Evolutionary conservation across 768 basidiomycete species (phyloP), one percentile per base, ranked within the genome.

Genomic region (Termitomyces titanicus): DNA sequence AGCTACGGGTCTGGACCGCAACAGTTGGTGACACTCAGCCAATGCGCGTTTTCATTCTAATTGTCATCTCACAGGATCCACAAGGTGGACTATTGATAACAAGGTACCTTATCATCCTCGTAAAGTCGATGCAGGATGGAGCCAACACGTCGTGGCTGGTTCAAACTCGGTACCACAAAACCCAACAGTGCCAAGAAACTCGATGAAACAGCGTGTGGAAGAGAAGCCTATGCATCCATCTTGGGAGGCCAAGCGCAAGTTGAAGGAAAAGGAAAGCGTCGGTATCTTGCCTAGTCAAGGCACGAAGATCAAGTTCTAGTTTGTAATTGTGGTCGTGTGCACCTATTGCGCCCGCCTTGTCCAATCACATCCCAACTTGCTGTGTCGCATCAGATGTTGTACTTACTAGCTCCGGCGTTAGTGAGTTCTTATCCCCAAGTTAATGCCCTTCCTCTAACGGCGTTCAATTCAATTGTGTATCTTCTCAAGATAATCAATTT

Each of bases 221-320:
- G 66, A 70, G 20, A 64, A 68, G 57, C 76, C 82, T 29, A 60
- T 97, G 53, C 97, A 99, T 71, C 96, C 97, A 2, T 96, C 93
- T 13, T 99, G 97, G 96, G 92, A 92, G 69, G 97, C 97, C 6
- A 98, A 95, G 73, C 80, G 79, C 70, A 86, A 83, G 68, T 69
- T 86, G 56, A 92, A 89, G 71, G 83, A 88, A 73, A 84, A 81
- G 71, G 76, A 82, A 60, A 80, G 76, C 60, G 76, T 73, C n/a
- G 74, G 74, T 7, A 86, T 88, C 35, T 69, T 84, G 10, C 81
- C 84, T 40, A 77, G 85, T 44, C 84, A 86, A 69, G 91, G 93
- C 24, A 94, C 85, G 67, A 97, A 97, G 76, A 96, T 97, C 55
- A 82, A 81, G 51, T 92, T 83, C 60, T 72, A 69, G 48, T 25